Evolutionary conservation across 805 yeast genomes (phyloP).

Genomic region (Cephaloascus fragrans): DNA sequence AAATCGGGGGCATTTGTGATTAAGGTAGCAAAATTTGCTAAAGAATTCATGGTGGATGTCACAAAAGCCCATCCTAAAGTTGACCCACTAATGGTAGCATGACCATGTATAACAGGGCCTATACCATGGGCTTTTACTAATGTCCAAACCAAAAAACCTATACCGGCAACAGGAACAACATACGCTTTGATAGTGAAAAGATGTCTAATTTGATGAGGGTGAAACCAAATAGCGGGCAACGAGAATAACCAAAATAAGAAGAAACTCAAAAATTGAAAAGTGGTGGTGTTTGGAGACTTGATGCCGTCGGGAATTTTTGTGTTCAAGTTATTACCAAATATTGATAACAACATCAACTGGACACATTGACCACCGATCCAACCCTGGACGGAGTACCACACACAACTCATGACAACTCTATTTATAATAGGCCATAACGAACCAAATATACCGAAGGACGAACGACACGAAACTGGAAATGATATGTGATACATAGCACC

Average conservation of each 20-base stretch:
- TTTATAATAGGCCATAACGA: conserved; percentile 83
- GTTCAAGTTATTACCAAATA: conserved; percentile 60
- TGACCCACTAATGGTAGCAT: conserved; percentile 42
- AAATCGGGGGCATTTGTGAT: conserved; percentile 87
- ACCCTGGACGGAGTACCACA: conserved; percentile 85
- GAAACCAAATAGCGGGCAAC: conserved; percentile 72
- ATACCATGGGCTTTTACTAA: conserved; percentile 70
- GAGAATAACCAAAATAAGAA: conserved; percentile 77
- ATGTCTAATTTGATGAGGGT: conserved; percentile 76
- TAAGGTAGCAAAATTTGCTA: conserved; percentile 84
- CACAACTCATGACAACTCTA: conserved; percentile 63
- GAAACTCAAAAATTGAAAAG: conserved; percentile 65
- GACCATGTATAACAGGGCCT: conserved; percentile 59
- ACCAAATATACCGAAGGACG: conserved; percentile 83
- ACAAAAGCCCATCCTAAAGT: conserved; percentile 80
- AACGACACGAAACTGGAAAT: conserved; percentile 75
- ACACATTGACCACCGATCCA: conserved; percentile 83
- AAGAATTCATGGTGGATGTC: conserved; percentile 64
- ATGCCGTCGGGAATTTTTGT: conserved; percentile 56
- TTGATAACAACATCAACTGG: conserved; percentile 63
- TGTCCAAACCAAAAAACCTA: conserved; percentile 80
- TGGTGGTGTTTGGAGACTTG: conserved; percentile 49
- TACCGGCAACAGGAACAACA: conserved; percentile 73
- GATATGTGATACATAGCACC: conserved; percentile 77
- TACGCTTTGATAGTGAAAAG: conserved; percentile 76